These are phyloP conservation scores for Eremothecium cymbalariae DNA, from an alignment of 1,139 yeast genomes.

Conservation along the genomic window DNA sequence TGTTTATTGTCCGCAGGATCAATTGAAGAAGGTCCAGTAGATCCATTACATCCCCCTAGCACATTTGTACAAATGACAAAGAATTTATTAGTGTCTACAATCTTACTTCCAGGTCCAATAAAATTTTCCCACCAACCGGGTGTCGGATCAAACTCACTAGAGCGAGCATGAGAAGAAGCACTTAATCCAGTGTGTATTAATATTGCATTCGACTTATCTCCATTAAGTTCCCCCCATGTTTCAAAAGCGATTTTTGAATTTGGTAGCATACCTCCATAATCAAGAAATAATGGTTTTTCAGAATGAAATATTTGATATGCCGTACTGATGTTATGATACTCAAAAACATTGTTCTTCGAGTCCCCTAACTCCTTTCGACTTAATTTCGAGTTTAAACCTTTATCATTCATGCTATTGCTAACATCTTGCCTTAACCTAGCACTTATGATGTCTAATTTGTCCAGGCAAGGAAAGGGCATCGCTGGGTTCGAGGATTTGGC, in stretches of 20 bases:
- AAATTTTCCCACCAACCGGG: slow-evolving; percentile 97
- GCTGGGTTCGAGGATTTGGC: slow-evolving; percentile 25
- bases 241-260: slow-evolving; percentile 80
- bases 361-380: slow-evolving; percentile 16
- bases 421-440: slow-evolving; percentile 35
- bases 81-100: slow-evolving; percentile 67
- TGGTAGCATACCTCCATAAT: slow-evolving; percentile 73
- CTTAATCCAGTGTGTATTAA: slow-evolving; percentile 85
- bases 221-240: slow-evolving; percentile 75
- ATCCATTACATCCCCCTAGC: slow-evolving; percentile 89
- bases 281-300: slow-evolving; percentile 55
- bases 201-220: slow-evolving; percentile 58
- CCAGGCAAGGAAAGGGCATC: slow-evolving; percentile 79
- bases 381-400: background rate
- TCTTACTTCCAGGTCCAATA: slow-evolving; percentile 71
- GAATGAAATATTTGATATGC: slow-evolving; percentile 59
- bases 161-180: slow-evolving; percentile 91
- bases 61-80: slow-evolving; percentile 86
- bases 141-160: slow-evolving; percentile 59
- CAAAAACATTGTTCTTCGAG: slow-evolving; percentile 51
- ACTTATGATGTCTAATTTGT: slow-evolving; percentile 57
- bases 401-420: background rate
- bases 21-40: slow-evolving; percentile 82
- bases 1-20: slow-evolving; percentile 61
- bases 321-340: slow-evolving; percentile 60